A percentile compares a stretch with the other conserved stretches of the same genome.
These are phyloP conservation scores for Xanthoconium separans DNA, from an alignment of 1,284 basidiomycete species.

Conservation along the genomic window DNA sequence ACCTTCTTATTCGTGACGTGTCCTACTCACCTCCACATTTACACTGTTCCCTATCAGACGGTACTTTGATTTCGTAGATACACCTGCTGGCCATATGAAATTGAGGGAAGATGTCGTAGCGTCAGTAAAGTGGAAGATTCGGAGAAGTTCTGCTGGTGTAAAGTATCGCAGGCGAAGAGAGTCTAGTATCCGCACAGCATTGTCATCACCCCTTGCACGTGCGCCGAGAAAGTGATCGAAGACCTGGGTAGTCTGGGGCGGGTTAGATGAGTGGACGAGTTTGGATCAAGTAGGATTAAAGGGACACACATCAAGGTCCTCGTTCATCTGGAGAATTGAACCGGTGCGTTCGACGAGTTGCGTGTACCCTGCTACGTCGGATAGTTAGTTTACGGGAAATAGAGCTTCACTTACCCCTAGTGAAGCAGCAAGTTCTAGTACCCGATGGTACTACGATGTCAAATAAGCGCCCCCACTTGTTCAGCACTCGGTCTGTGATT, in stretches of 20 bases:
- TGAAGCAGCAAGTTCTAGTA: constrained; percentile 73
- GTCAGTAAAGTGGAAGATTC: constrained; percentile 59
- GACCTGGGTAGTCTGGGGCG: constrained; percentile 53
- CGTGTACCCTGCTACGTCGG: constrained; percentile 58
- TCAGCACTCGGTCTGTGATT: constrained; percentile 61
- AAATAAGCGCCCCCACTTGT: constrained; percentile 74
- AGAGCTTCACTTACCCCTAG: constrained; percentile 51
- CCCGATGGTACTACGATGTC: constrained; percentile 70
- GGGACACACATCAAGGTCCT: constrained; percentile 56
- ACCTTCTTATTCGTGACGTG: background rate
- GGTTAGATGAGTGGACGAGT: constrained; percentile 2
- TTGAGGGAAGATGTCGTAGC: constrained; percentile 7
- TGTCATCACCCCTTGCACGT: constrained; percentile 37
- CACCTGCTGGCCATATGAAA: constrained; percentile 59
- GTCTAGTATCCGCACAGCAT: constrained; percentile 54
- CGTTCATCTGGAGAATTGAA: constrained; percentile 71
- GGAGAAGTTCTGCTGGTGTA: constrained; percentile 65
- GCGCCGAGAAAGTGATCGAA: constrained; percentile 59
- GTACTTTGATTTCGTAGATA: constrained; percentile 68
- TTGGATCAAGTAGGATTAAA: background rate
- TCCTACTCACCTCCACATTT: constrained; percentile 57
- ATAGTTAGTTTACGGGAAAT: background rate
- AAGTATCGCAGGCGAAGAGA: constrained; percentile 69
- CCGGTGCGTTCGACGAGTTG: constrained; percentile 72
- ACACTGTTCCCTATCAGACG: constrained; percentile 78